phyloP scores from a whole-genome alignment of 495 filamentous ascomycete species.

The Durotheca rogersii region DNA sequence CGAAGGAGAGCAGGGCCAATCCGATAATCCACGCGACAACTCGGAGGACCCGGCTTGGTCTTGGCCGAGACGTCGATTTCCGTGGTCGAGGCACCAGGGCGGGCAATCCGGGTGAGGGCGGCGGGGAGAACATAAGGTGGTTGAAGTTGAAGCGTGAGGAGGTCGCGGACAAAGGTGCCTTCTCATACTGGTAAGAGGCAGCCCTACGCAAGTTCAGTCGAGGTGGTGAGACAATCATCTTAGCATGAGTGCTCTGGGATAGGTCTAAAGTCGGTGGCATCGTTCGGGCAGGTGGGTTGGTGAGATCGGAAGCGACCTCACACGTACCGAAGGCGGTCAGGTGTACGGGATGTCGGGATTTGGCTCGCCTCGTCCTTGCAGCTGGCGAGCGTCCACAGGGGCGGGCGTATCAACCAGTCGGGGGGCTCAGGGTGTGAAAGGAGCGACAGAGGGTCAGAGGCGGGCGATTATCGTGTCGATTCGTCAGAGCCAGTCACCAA shows the following conservation, averaged over 20 bases:
- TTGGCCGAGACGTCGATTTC: constrained; percentile 46
- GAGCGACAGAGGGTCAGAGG: constrained; percentile 18
- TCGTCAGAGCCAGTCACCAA: constrained; percentile 30
- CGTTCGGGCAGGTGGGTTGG: constrained; percentile 2
- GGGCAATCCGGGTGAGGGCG: constrained; percentile 64
- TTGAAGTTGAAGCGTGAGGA: constrained; percentile 61
- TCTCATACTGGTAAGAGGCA: constrained; percentile 50
- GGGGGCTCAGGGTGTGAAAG: constrained; percentile 13
- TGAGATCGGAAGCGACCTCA: constrained; percentile 31
- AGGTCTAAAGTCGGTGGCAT: constrained; percentile 55
- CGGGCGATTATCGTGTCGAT: constrained; percentile 15
- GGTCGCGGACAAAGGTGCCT: constrained; percentile 52
- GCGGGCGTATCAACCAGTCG: constrained; percentile 15
- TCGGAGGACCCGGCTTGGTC: constrained; percentile 52
- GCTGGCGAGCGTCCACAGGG: constrained; percentile 5
- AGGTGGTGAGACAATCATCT: constrained; percentile 52
- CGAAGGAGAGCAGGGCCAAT: constrained; percentile 18
- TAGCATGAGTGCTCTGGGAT: constrained; percentile 47
- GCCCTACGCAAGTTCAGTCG: constrained; percentile 53
- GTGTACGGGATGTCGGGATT: constrained; percentile 10
- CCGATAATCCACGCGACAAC: constrained; percentile 45
- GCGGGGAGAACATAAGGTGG: constrained; percentile 60
- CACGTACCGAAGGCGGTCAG: constrained; percentile 16
- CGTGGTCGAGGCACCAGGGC: constrained; percentile 62
- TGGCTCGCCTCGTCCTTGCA: constrained; percentile 8